Base-by-base conservation (phyloP, 306 rosid species). In the Gastrolobium villosum region DNA sequence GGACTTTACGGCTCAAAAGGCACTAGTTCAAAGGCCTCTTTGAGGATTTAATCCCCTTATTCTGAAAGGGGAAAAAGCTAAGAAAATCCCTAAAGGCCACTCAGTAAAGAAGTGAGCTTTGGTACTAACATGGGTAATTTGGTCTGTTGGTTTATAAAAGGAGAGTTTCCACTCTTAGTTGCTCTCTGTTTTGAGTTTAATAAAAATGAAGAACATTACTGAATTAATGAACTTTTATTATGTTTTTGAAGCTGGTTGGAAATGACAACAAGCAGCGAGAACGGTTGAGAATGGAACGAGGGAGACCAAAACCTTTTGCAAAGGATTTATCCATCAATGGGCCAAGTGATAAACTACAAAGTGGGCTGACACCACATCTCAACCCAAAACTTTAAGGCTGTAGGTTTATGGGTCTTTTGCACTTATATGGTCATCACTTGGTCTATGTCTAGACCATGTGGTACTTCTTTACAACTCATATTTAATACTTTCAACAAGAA, bases 131-230 rank as follows among this genome's bases (percentile, higher is more conserved):
- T 43, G 35, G 37, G 5, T 45, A 59, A 31, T 28, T 13, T 34
- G 60, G 35, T 37, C 50, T 9, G 37, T 2, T 41, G 32, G 53
- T 43, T 28, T 14, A 40, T 34, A 41, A 41, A 43, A 30, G 77
- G 37, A 53, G 49, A 43, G 20, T 72, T 55, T 72, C 56, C n/a
- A 6, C 55, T 40, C 67, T 14, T 40, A 26, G 39, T 54, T 55
- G 55, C 65, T 54, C 77, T 14, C 7, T 34, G 26, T 28, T 72
- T 10, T 9, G 15, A 74, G 20, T 45, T 31, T 31, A 43, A 31
- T 14, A 37, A 41, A 73, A 57, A 71, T 26, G 10, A 72, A 11
- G 28, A 41, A 26, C 57, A 7, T 31, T 1, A 14, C 60, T 32
- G 37, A 74, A 34, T 60, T 26, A 32, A 30, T 57, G 45, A 74